Evolutionary conservation across 2,329 filamentous ascomycete species (phyloP), one percentile per base, ranked within the genome.

Genomic region (Stachybotrys chlorohalonatus): DNA sequence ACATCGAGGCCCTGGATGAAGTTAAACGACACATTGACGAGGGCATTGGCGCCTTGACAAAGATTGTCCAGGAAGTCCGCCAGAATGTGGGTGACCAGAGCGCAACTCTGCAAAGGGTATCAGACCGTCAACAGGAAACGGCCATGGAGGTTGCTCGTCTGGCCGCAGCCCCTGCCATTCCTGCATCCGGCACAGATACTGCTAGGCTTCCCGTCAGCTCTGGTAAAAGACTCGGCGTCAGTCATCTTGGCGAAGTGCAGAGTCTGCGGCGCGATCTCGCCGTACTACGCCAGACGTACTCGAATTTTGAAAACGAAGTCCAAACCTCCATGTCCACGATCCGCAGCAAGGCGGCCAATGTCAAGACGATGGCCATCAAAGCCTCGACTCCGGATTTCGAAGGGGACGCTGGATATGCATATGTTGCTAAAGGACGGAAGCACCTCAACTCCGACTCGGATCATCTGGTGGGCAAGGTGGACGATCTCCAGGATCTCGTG

Each of bases 11-110:
- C 15, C 79, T 99, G 5, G 94, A 99, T 67, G 94, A 99, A 70
- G 92, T 99, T 45, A 97, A 97, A 73, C 85, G 86, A 51, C 94
- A 97, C 66, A 91, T 99, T 60, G 94, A 99, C 59, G 93, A 99
- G 60, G 90, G 92, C 47, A 78, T 99, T 52, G 86, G 86, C 9
- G 84, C 86, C 7, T 76, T 99, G 52, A 89, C 86, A 60, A 83
- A 84, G 55, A 81, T 96, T 32, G 85, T 99, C n/a, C 88, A 95
- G 62, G 86, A 89, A 55, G 84, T 99, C 56, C 90, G 88, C 69
- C 87, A 88, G 53, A 86, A 89, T 48, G 80, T 99, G 9, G 87
- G 91, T 55, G 88, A 91, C 49, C 94, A 97, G 65, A 84, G 89
- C 51, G 81, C 83, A 3, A 85, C 90, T 7, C 82, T 99, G 53